These are phyloP conservation scores for Ascochyta pisi DNA, from an alignment of 2,329 filamentous ascomycete species.

Conservation along the genomic window DNA sequence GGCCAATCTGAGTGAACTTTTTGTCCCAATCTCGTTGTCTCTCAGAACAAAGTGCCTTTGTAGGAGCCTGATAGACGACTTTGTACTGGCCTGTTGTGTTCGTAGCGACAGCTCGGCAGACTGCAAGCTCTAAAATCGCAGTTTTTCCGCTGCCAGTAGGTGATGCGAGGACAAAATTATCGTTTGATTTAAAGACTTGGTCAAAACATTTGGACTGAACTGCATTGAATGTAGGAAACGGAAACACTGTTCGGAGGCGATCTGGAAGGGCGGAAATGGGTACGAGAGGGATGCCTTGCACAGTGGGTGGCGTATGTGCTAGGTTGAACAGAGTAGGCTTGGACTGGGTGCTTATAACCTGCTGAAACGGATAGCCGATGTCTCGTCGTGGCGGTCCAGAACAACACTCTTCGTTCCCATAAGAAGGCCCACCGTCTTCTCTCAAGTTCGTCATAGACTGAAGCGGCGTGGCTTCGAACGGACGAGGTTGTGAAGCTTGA, in stretches of 20 bases:
- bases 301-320: constrained; percentile 41
- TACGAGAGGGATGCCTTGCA: constrained; percentile 68
- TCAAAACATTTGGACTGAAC: constrained; percentile 82
- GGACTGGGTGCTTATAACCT: neutral
- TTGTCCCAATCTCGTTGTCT: constrained; percentile 76
- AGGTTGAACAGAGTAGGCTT: neutral
- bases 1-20: constrained; percentile 72
- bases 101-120: constrained; percentile 71
- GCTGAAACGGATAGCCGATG: neutral
- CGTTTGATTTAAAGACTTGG: constrained; percentile 68
- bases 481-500: neutral
- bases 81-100: constrained; percentile 71
- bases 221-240: constrained; percentile 79
- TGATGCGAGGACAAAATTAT: constrained; percentile 81
- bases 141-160: constrained; percentile 90
- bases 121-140: constrained; percentile 78
- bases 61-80: constrained; percentile 84
- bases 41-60: constrained; percentile 82
- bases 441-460: neutral
- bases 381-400: neutral
- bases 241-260: constrained; percentile 72
- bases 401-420: neutral
- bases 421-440: neutral
- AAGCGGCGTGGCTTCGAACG: neutral
- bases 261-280: constrained; percentile 70